Evolutionary conservation across 257 asterid species (phyloP), one percentile per base, ranked within the genome.

Genomic region (Gardenia jasminoides): DNA sequence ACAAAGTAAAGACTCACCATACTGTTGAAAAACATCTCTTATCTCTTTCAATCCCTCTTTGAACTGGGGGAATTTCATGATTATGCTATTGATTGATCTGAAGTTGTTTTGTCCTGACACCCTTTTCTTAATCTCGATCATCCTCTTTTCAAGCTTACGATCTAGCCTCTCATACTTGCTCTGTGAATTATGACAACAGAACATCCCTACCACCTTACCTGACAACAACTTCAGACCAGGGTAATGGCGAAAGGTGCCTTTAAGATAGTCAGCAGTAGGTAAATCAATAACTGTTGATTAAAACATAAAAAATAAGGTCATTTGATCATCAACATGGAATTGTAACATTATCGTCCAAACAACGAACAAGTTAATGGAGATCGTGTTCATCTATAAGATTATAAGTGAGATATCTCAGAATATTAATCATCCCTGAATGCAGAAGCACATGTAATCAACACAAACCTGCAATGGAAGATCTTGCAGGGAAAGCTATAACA

Each of bases 31-130:
- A 52, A 88, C 82, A 6, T 46, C 50, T 80, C 81, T 83, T 12
- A 86, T 85, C 79, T 85, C 82, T 74, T 85, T 84, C 79, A 88
- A 56, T 46, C 86, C 90, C 80, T 88, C 90, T 77, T 77, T 81
- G 59, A 85, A 76, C 84, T 79, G 85, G 41, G 91, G 91, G 69
- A 88, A 89, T 64, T 83, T 86, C 86, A 88, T 72, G 81, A 89
- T 84, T 73, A 89, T 75, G 81, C 86, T 80, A 72, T 86, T 82
- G 70, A 86, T 77, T 61, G 91, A 83, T 76, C 82, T 88, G 88
- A 88, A 84, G 17, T 33, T 89, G 36, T 16, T 70, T 0, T 68
- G 76, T 73, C 80, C 80, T 2, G 84, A 44, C 46, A 83, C 61
- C 16, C 72, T 80, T 77, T 75, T 77, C 80, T 79, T 86, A 15